Base-by-base conservation (phyloP, 2,329 filamentous ascomycete species). In the Xylaria hypoxylon region DNA sequence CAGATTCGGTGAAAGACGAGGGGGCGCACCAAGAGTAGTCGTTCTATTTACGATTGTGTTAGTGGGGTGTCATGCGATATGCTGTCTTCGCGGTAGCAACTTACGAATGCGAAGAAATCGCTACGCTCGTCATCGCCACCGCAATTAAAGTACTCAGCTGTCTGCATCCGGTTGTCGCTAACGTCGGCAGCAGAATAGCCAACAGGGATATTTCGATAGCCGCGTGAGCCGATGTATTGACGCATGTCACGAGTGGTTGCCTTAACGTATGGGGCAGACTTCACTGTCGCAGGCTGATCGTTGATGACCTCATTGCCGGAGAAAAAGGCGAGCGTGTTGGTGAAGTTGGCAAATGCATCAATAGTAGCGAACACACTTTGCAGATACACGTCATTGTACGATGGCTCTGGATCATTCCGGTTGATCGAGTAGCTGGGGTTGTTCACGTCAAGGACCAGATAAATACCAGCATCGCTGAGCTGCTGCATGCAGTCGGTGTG, bases 91-190 rank as follows among this genome's bases (percentile, higher is more conserved):
- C 8, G 17, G n/a, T 8, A 33, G 24, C 26, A 50, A 76, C 79
- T 73, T 71, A 80, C 78, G 82, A 94, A 94, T 67, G 90, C 92
- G 76, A 94, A 95, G 83, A 95, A 95, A 80, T 97, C 94, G 74
- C 90, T 92, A 73, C 94, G 90, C 82, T 91, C 89, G 70, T 94
- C 90, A 55, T 95, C 92, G 61, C 87, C 83, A 68, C 94, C 94
- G 77, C 94, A 97, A 87, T 97, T 97, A 89, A 97, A 93, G 86
- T 96, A 97, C 60, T 90, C 77, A 53, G 94, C 94, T 78, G 93
- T 93, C 82, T 97, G 88, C 82, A 91, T 88, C 74, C 94, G 92
- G 85, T 96, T 97, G 76, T 89, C 86, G 67, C 92, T 86, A 63
- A 97, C 92, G 81, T 97, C 94, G 67, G 94, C 94, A 44, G 87